Conservation (phyloP, 2,329 filamentous ascomycete species). For the Fusarium cyanostomum region DNA sequence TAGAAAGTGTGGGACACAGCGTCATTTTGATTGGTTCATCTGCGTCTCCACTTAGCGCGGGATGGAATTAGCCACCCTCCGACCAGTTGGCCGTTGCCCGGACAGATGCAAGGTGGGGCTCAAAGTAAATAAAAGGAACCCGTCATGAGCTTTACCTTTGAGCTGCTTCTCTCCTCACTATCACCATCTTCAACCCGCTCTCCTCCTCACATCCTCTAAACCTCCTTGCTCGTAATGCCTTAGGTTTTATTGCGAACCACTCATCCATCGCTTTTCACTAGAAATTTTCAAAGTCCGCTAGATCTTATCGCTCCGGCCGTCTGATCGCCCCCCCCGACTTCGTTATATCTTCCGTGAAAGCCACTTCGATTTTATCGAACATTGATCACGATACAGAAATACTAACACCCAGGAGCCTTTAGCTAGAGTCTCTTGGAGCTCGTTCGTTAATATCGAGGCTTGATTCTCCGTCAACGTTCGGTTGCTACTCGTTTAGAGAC, state of each 20-base stretch:
- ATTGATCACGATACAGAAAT: conserved; percentile 53
- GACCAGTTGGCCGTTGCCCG: conserved; percentile 47
- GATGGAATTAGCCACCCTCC: conserved; percentile 33
- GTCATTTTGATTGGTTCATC: conserved; percentile 26
- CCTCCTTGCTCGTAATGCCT: conserved; percentile 20
- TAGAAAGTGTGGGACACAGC: background rate
- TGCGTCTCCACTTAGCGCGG: conserved; percentile 24
- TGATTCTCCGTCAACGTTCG: conserved; percentile 54
- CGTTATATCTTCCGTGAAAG: conserved; percentile 51
- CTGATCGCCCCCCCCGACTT: conserved; percentile 60
- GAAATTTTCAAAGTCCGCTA: conserved; percentile 52
- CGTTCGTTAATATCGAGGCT: conserved; percentile 56
- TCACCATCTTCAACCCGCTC: conserved; percentile 37
- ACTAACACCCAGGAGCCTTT: conserved; percentile 67
- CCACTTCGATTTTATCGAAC: conserved; percentile 59
- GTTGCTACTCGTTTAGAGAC: conserved; percentile 57
- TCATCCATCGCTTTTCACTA: conserved; percentile 38
- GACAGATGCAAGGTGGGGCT: conserved; percentile 48
- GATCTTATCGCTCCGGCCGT: conserved; percentile 60
- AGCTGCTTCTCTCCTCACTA: conserved; percentile 38
- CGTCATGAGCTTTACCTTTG: conserved; percentile 28
- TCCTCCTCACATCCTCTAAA: conserved; percentile 13
- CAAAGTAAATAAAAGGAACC: conserved; percentile 59
- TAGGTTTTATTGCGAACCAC: conserved; percentile 39
- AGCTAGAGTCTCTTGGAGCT: conserved; percentile 68